phyloP scores from a whole-genome alignment of 495 filamentous ascomycete species.

The Gamarada debralockiae region DNA sequence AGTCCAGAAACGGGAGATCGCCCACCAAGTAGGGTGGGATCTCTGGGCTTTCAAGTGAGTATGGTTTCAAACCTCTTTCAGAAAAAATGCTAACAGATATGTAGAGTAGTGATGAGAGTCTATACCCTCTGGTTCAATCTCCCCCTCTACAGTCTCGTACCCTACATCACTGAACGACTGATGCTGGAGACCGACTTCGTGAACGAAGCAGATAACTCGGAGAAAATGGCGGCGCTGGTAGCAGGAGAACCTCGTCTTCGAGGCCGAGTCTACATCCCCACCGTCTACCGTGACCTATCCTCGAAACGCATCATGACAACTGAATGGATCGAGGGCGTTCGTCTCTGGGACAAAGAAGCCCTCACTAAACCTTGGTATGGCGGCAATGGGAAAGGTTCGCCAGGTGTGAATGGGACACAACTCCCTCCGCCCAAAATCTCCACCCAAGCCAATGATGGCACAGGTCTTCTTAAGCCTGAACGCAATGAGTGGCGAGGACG shows the following conservation, averaged over 20 bases:
- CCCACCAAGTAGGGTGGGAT: slow-evolving; percentile 85
- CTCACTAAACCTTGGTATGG: slow-evolving; percentile 73
- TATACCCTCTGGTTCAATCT: slow-evolving; percentile 84
- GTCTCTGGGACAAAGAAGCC: slow-evolving; percentile 82
- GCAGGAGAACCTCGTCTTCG: slow-evolving; percentile 71
- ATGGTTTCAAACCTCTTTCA: neutral
- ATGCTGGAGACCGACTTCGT: slow-evolving; percentile 90
- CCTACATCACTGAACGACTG: slow-evolving; percentile 83
- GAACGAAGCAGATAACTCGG: slow-evolving; percentile 85
- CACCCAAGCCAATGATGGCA: slow-evolving; percentile 40
- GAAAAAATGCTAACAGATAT: slow-evolving; percentile 3
- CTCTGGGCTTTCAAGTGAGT: slow-evolving; percentile 88
- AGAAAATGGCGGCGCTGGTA: slow-evolving; percentile 75
- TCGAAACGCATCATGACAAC: slow-evolving; percentile 87
- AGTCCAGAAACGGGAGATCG: slow-evolving; percentile 94
- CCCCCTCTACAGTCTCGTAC: slow-evolving; percentile 81
- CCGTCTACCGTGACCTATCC: slow-evolving; percentile 76
- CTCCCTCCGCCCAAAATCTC: slow-evolving; percentile 50
- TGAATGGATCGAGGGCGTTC: slow-evolving; percentile 94
- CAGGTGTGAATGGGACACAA: slow-evolving; percentile 67
- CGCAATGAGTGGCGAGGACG: slow-evolving; percentile 73
- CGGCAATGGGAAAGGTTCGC: slow-evolving; percentile 67
- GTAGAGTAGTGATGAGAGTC: slow-evolving; percentile 65
- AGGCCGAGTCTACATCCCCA: slow-evolving; percentile 81
- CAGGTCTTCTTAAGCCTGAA: slow-evolving; percentile 63